Base-by-base conservation (phyloP, 352 stramenopile species). In the Globisporangium paddicum region DNA sequence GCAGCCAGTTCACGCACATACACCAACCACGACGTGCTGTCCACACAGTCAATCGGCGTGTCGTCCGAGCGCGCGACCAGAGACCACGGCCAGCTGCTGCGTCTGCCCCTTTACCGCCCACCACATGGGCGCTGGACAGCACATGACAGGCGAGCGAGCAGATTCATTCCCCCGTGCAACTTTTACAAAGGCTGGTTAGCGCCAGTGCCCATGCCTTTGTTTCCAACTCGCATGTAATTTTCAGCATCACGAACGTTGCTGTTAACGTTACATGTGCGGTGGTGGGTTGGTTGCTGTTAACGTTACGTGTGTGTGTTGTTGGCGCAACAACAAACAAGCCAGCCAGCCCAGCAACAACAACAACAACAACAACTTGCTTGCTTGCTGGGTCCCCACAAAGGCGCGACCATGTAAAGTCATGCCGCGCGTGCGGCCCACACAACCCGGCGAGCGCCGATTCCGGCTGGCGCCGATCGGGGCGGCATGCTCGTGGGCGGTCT, bases 391-490 rank as follows among this genome's bases (percentile, higher is more conserved):
- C 3, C 21, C 28, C 10, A 19, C 47, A 28, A 32, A 26, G 5
- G 16, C 47, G 28, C 46, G 47, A 54, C 16, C 46, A 54, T 41
- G 47, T 54, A 54, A 53, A 53, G 28, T 54, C 47, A 54, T 54
- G 47, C 47, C 47, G 32, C 14, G 18, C 21, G 47, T 13, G 7
- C 32, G 23, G 38, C 26, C 46, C 46, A 53, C 46, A 53, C 46
- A 38, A 53, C 18, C 18, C 6, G 46, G 26, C 18, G 46, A 34
- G 46, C 46, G 28, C 26, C 26, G 46, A 10, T 40, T 40, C 26
- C 46, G 46, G 46, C 46, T 53, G 26, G 46, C 46, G 26, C 26
- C 46, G 46, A 53, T 53, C 26, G 46, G 45, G 16, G 25, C 26
- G 26, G 26, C 46, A 53, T 53, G n/a, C 46, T 11, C 45, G 18